These are phyloP conservation scores for Kodamaea leandrae DNA, from an alignment of 805 yeast genomes.

Conservation along the genomic window DNA sequence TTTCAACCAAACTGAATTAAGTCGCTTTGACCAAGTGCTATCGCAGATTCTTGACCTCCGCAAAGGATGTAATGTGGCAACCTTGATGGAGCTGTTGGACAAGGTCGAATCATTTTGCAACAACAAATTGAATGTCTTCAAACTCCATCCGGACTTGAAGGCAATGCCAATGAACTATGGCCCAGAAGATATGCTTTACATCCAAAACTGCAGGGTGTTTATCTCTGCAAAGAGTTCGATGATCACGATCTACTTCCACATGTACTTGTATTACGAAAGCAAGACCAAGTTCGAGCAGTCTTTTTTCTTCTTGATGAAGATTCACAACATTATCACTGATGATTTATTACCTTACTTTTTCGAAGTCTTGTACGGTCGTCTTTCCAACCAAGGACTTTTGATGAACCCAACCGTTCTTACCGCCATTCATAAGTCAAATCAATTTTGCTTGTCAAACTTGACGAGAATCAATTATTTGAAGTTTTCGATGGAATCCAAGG, in stretches of 20 bases:
- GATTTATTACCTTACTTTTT: slow-evolving; percentile 15
- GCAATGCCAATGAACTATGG: slow-evolving; percentile 4
- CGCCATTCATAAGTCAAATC: slow-evolving; percentile 13
- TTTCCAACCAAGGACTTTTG: slow-evolving; percentile 9
- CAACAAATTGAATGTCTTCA: slow-evolving; percentile 8
- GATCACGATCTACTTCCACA: slow-evolving; percentile 12
- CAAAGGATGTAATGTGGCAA: slow-evolving; percentile 13
- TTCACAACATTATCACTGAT: slow-evolving; percentile 9
- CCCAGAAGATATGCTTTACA: slow-evolving; percentile 7
- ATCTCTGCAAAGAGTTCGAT: slow-evolving; percentile 14
- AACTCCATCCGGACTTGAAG: slow-evolving; percentile 1
- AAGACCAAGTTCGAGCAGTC: slow-evolving; percentile 10
- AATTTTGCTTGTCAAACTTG: slow-evolving; percentile 18
- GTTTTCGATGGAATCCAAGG: slow-evolving; percentile 14
- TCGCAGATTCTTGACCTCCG: slow-evolving; percentile 16
- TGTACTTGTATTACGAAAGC: slow-evolving; percentile 14
- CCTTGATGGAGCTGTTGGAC: slow-evolving; percentile 10
- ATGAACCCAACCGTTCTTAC: slow-evolving; percentile 11
- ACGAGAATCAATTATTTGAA: slow-evolving; percentile 17
- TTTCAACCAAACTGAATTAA: slow-evolving; percentile 12
- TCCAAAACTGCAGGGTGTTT: slow-evolving; percentile 13
- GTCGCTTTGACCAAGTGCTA: slow-evolving; percentile 13
- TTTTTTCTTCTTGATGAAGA: slow-evolving; percentile 11
- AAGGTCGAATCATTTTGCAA: slow-evolving; percentile 11
- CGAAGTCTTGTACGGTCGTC: slow-evolving; percentile 12